Percentiles rank a stretch among this genome's conserved stretches.
These are phyloP conservation scores for Penicillium digitatum DNA, from an alignment of 2,329 filamentous ascomycete genomes.

Conservation along the genomic window DNA sequence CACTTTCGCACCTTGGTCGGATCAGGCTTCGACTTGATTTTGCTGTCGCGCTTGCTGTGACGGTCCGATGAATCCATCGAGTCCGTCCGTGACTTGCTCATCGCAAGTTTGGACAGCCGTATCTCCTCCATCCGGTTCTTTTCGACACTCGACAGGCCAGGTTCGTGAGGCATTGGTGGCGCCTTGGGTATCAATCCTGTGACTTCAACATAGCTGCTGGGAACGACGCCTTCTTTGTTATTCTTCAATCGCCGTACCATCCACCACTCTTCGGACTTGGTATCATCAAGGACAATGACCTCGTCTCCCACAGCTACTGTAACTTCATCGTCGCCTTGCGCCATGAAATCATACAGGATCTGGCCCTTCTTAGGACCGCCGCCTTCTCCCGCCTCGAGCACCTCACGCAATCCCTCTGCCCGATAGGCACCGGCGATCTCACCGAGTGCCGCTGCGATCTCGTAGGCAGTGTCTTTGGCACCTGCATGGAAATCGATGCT, in stretches of 20 bases:
- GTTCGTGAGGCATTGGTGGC: conserved; percentile 52
- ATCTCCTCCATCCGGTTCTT: conserved; percentile 77
- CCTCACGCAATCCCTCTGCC: conserved; percentile 76
- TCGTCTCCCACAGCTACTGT: conserved; percentile 87
- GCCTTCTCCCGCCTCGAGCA: conserved; percentile 74
- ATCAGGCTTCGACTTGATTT: conserved; percentile 80
- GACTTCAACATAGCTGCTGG: conserved; percentile 91
- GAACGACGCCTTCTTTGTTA: conserved; percentile 91
- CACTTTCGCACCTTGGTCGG: conserved; percentile 77
- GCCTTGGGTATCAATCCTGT: conserved; percentile 61
- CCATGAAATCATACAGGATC: conserved; percentile 92
- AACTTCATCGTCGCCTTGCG: conserved; percentile 93
- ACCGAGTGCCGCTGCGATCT: conserved; percentile 82
- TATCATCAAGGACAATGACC: conserved; percentile 82
- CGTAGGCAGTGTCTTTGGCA: conserved; percentile 91
- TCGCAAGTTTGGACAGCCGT: conserved; percentile 73
- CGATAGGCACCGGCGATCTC: conserved; percentile 82
- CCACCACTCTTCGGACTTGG: conserved; percentile 97
- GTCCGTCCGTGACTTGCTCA: conserved; percentile 59
- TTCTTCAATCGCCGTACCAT: conserved; percentile 86
- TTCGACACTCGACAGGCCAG: conserved; percentile 66
- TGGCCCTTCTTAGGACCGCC: conserved; percentile 73
- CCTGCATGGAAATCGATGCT: conserved; percentile 96
- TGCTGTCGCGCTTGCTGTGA: conserved; percentile 64
- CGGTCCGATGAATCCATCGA: conserved; percentile 59